Evolutionary conservation across 2,329 filamentous ascomycete species (phyloP).

Genomic region (Dactylonectria estremocensis): DNA sequence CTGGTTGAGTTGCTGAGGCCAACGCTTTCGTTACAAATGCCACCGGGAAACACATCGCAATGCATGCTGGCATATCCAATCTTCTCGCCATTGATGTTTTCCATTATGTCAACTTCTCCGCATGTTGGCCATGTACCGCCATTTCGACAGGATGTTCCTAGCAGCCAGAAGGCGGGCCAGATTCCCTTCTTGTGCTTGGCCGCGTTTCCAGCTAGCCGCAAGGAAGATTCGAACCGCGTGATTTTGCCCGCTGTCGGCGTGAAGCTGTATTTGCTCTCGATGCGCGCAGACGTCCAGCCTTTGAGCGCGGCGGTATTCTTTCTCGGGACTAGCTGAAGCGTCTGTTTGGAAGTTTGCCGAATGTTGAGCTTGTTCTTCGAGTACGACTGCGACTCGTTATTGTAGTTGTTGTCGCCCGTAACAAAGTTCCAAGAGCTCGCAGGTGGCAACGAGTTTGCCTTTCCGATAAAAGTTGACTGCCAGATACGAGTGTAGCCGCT

Average conservation of each 20-base stretch:
- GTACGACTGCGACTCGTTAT: constrained; percentile 69
- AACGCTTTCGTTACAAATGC: constrained; percentile 66
- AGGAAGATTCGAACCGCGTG: constrained; percentile 62
- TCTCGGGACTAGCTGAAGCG: constrained; percentile 67
- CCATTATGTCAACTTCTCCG: constrained; percentile 72
- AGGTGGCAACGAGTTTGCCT: constrained; percentile 52
- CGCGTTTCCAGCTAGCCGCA: constrained; percentile 63
- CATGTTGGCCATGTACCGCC: constrained; percentile 66
- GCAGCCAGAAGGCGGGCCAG: constrained; percentile 73
- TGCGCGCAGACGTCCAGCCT: constrained; percentile 69
- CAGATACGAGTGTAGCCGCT: constrained; percentile 58
- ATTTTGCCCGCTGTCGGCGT: constrained; percentile 62
- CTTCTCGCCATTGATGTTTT: constrained; percentile 66
- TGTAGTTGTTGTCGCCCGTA: constrained; percentile 59
- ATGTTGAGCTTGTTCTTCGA: constrained; percentile 63
- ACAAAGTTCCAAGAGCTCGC: constrained; percentile 59
- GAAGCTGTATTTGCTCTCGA: constrained; percentile 65
- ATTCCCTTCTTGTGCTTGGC: constrained; percentile 65
- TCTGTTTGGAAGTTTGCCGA: constrained; percentile 64
- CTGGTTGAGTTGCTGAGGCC: constrained; percentile 57
- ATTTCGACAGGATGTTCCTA: constrained; percentile 65
- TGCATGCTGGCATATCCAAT: constrained; percentile 66
- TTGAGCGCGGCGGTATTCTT: constrained; percentile 52
- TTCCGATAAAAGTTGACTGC: constrained; percentile 62
- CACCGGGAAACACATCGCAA: constrained; percentile 63